phyloP scores from a whole-genome alignment of 2,329 filamentous ascomycete genomes.

The Nigrospora sphaerica region DNA sequence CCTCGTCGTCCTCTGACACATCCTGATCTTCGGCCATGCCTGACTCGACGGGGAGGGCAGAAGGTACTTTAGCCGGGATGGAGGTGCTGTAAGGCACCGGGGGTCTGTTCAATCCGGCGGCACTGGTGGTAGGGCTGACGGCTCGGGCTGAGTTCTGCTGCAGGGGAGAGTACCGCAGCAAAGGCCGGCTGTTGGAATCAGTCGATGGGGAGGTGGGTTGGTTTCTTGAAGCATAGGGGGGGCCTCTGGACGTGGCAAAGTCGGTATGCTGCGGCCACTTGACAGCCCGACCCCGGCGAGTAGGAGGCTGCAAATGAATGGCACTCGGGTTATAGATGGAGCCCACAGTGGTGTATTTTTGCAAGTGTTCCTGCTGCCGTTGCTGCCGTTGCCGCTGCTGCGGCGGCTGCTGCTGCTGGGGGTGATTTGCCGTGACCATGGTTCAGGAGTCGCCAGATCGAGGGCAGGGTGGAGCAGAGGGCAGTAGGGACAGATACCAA shows the following conservation, averaged over 20 bases:
- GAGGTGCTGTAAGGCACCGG: background rate
- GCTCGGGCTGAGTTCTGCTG: conserved; percentile 49
- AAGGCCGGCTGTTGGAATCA: conserved; percentile 14
- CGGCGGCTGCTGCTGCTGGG: background rate
- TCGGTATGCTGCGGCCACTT: conserved; percentile 28
- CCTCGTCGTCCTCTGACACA: conserved; percentile 10
- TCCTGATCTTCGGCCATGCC: background rate
- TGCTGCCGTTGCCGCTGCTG: conserved; percentile 1
- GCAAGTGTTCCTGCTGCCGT: conserved; percentile 2
- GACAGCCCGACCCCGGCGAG: conserved; percentile 39
- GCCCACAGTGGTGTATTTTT: conserved; percentile 47
- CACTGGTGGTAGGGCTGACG: conserved; percentile 27
- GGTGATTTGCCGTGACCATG: background rate
- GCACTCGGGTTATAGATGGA: conserved; percentile 45
- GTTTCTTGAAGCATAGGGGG: conserved; percentile 25
- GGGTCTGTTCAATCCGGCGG: background rate
- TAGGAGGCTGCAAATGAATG: conserved; percentile 41
- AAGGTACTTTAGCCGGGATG: background rate
- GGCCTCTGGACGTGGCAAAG: conserved; percentile 27
- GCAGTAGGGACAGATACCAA: too few relatives aligned
- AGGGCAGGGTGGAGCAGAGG: too few relatives aligned
- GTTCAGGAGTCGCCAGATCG: background rate
- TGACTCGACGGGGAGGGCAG: background rate
- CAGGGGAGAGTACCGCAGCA: conserved; percentile 41
- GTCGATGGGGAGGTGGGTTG: conserved; percentile 12